phyloP scores from a whole-genome alignment of 2,329 filamentous ascomycete species.

The Verticillium tricorpus region DNA sequence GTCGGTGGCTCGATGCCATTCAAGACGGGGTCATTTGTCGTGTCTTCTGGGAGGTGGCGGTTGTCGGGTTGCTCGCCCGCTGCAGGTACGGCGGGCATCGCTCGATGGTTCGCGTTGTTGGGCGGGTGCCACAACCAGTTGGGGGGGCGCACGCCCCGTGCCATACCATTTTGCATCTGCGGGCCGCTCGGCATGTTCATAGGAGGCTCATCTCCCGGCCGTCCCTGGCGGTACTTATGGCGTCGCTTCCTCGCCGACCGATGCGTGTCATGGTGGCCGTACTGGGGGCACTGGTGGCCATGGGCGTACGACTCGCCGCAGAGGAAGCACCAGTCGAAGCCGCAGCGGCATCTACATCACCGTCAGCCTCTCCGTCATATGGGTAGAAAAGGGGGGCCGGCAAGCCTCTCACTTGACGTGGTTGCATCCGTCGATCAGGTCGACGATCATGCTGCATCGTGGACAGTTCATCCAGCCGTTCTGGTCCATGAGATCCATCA shows the following conservation, averaged over 20 bases:
- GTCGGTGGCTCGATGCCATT: no score
- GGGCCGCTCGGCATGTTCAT: no score
- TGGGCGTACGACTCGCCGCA: constrained; percentile 5
- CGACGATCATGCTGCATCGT: constrained; percentile 52
- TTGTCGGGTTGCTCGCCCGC: no score
- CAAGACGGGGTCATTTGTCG: no score
- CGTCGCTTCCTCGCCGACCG: neutral
- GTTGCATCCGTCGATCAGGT: constrained; percentile 59
- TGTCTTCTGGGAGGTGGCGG: no score
- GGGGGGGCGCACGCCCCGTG: no score
- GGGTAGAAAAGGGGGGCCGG: neutral
- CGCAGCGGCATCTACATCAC: constrained; percentile 8
- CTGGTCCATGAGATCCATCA: constrained; percentile 42
- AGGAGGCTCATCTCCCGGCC: no score
- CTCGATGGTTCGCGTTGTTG: no score
- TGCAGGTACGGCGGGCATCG: no score
- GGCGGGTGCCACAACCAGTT: no score
- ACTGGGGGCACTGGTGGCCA: neutral
- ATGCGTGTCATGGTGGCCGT: neutral
- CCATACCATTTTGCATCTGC: no score
- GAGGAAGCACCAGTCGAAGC: constrained; percentile 11
- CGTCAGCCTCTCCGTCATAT: neutral
- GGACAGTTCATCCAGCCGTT: constrained; percentile 53
- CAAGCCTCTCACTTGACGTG: constrained; percentile 53
- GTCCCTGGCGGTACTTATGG: neutral